A percentile compares a stretch with the other conserved stretches of the same genome.
phyloP scores from a whole-genome alignment of 1,284 basidiomycete species.

The Fomitopsis schrenkii region DNA sequence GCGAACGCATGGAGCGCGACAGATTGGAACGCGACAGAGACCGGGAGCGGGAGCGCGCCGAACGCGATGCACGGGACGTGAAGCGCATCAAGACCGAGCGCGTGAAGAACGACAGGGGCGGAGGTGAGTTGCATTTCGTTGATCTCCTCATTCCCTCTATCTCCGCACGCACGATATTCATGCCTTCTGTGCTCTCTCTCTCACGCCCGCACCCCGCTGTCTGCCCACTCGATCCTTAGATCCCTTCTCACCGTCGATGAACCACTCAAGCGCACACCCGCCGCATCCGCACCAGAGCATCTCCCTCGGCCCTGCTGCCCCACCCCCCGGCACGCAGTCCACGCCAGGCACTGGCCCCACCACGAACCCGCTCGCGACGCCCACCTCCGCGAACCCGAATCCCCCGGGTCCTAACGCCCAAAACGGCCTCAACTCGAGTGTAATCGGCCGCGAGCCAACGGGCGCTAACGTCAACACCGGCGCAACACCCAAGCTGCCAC shows the following conservation, averaged over 20 bases:
- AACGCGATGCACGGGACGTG: conserved; percentile 36
- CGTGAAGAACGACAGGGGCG: conserved; percentile 30
- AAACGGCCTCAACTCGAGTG: conserved; percentile 2
- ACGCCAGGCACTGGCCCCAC: conserved; percentile 12
- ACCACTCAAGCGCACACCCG: conserved; percentile 13
- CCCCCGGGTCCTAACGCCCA: background rate
- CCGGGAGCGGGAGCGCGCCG: conserved; percentile 12
- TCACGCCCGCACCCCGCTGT: background rate
- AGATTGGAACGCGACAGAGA: conserved; percentile 15
- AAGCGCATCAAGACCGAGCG: conserved; percentile 41
- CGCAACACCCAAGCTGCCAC: conserved; percentile 23
- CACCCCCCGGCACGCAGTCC: conserved; percentile 12
- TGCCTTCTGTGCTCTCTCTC: background rate
- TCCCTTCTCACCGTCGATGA: conserved; percentile 16
- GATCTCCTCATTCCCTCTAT: background rate
- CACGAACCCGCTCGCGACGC: conserved; percentile 9
- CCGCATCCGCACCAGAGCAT: conserved; percentile 19
- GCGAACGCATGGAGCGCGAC: conserved; percentile 26
- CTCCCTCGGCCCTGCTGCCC: conserved; percentile 16
- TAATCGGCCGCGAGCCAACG: background rate
- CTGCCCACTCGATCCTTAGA: conserved; percentile 5
- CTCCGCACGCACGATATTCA: background rate
- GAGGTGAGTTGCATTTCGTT: conserved; percentile 12
- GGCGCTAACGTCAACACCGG: background rate
- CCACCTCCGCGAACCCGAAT: conserved; percentile 6